These are phyloP conservation scores for Hymenoscyphus salicellus DNA, from an alignment of 2,329 filamentous ascomycete genomes.

Conservation along the genomic window DNA sequence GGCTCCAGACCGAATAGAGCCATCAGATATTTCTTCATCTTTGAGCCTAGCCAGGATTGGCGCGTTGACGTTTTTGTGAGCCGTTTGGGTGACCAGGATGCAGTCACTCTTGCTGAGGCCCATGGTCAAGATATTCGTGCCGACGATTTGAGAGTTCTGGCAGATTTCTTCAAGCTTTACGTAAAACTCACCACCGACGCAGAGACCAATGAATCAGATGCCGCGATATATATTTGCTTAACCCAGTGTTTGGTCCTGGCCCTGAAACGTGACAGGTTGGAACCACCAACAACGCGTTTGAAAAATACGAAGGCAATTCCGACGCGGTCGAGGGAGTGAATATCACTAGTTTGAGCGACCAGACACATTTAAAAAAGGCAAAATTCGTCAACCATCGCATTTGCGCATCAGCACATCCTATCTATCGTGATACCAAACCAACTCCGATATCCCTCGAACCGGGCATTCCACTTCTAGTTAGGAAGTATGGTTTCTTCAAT, in stretches of 20 bases:
- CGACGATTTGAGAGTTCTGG: not conserved
- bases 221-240: not conserved
- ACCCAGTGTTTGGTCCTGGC: not conserved
- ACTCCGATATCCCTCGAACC: slow-evolving; percentile 8
- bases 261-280: not conserved
- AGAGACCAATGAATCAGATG: no score
- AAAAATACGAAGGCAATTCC: not conserved
- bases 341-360: not conserved
- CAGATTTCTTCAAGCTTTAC: not conserved
- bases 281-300: not conserved
- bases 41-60: not conserved
- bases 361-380: not conserved
- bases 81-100: no score
- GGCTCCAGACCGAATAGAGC: not conserved
- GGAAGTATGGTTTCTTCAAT: slow-evolving; percentile 6
- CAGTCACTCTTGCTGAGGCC: no score
- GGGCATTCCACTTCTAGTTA: slow-evolving; percentile 7
- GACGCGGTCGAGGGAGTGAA: not conserved
- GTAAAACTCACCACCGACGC: not conserved
- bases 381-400: slow-evolving; percentile 1
- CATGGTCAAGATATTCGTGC: not conserved
- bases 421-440: not conserved
- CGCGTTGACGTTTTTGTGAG: not conserved
- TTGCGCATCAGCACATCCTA: not conserved
- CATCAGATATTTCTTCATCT: not conserved